Evolutionary conservation across 805 yeast genomes (phyloP).

Genomic region (Wickerhamiella nectarea): DNA sequence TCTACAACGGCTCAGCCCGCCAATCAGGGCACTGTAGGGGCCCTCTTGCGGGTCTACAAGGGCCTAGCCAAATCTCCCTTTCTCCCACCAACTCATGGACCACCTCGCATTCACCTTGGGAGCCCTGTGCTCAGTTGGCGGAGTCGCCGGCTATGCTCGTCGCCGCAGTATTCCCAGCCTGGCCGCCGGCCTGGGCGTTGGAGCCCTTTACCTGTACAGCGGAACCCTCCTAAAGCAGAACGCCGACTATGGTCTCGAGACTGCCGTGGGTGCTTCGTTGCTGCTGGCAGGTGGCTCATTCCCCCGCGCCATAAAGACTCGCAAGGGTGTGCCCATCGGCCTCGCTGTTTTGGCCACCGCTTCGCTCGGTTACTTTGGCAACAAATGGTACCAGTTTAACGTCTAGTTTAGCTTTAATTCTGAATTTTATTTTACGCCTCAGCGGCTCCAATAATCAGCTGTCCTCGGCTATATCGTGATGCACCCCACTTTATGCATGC

Average conservation of each 20-base stretch:
- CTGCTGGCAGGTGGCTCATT: conserved; percentile 57
- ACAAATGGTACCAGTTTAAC: conserved; percentile 65
- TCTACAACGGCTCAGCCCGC: too few species aligned
- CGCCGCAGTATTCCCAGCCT: conserved; percentile 70
- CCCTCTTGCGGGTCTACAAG: too few species aligned
- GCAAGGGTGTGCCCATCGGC: conserved; percentile 62
- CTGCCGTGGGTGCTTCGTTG: conserved; percentile 61
- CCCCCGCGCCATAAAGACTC: conserved; percentile 50
- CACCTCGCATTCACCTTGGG: conserved; percentile 66
- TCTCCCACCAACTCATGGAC: conserved; percentile 46
- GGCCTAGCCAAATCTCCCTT: too few species aligned
- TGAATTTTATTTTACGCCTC: too few species aligned
- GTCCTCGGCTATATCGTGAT: not conserved
- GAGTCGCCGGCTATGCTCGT: conserved; percentile 51
- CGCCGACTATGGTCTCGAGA: conserved; percentile 66
- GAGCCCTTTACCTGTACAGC: conserved; percentile 27
- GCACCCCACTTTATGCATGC: not conserved
- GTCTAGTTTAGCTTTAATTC: not conserved
- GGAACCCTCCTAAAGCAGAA: conserved; percentile 60
- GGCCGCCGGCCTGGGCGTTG: conserved; percentile 48
- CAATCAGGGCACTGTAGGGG: too few species aligned
- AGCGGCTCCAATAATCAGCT: not conserved
- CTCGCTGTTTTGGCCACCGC: conserved; percentile 50
- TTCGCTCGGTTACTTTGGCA: conserved; percentile 54
- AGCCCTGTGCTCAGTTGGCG: conserved; percentile 56